phyloP scores from a whole-genome alignment of 2,329 filamentous ascomycete species.

The Aspergillus pseudoterreus region DNA sequence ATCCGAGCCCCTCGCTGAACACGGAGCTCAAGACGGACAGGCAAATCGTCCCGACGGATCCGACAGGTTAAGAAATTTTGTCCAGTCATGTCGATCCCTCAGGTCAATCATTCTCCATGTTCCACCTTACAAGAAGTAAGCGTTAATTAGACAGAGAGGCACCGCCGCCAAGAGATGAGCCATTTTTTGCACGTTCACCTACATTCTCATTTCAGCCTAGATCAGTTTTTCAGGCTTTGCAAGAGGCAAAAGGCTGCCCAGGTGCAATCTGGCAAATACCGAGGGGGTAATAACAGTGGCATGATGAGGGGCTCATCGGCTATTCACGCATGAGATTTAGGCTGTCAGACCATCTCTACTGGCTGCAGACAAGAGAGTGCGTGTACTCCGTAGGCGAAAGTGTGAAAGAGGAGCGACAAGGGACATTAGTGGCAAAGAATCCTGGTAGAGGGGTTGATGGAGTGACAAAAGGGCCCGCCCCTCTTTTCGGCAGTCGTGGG shows the following conservation, averaged over 20 bases:
- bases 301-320: conserved; percentile 6
- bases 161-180: conserved; percentile 4
- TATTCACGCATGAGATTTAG: conserved; percentile 5
- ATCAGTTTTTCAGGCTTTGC: background rate
- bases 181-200: conserved; percentile 2
- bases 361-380: background rate
- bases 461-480: background rate
- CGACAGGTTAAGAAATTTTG: background rate
- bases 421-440: conserved; percentile 6
- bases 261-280: background rate
- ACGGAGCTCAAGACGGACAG: background rate
- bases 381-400: background rate
- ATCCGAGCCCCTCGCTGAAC: conserved; percentile 6
- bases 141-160: conserved; percentile 2
- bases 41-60: conserved; percentile 4
- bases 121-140: conserved; percentile 2
- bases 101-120: conserved; percentile 1
- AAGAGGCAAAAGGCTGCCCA: background rate
- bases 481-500: background rate
- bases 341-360: conserved; percentile 13
- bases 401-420: background rate
- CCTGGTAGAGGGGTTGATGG: background rate
- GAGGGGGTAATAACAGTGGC: background rate
- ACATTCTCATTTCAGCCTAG: conserved; percentile 1
- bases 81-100: conserved; percentile 2